Base-by-base conservation (phyloP, 1,284 basidiomycete species). In the Tetrapyrgos nigripes region DNA sequence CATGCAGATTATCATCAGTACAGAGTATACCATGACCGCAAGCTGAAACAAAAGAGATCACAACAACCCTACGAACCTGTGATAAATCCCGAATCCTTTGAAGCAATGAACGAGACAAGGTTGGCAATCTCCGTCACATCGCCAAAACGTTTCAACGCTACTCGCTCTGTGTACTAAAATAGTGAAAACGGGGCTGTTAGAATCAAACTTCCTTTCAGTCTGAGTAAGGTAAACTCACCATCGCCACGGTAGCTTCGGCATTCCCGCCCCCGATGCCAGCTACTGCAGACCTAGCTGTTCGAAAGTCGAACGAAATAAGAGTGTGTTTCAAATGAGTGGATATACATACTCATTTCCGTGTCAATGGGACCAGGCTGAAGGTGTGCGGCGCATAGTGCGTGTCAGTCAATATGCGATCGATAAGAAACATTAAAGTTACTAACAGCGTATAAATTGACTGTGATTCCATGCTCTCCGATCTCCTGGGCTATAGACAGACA, bases 401-500 rank as follows among this genome's bases (percentile, higher is more conserved):
- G 13, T 8, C 13, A n/a, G 19, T 17, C 31, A 14, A 14, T 8
- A 33, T 14, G 31, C 37, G 19, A 40, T 17, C 37, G 37, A 11
- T 17, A 17, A 4, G 37, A n/a, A 4, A n/a, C 19, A 45, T 53
- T 10, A 44, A 37, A 17, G 17, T 37, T 51, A 49, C 53, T 44
- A 19, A 50, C 49, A 21, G 57, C 58, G 29, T 62, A 55, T 6
- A 45, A 27, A 47, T 61, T 58, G 11, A 61, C 55, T 11, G 60
- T 57, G 21, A 55, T 59, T 3, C 53, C 46, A 35, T 57, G 28
- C 13, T 40, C 11, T 14, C 55, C 59, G 13, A 61, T 35, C 29
- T 57, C 54, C 11, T 47, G 24, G 40, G 61, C 61, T 56, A 24
- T 31, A 51, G 27, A 24, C 8, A 23, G 14, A 33, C 14, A 17